phyloP scores from a whole-genome alignment of 2,329 filamentous ascomycete genomes.

The Canariomyces notabilis region DNA sequence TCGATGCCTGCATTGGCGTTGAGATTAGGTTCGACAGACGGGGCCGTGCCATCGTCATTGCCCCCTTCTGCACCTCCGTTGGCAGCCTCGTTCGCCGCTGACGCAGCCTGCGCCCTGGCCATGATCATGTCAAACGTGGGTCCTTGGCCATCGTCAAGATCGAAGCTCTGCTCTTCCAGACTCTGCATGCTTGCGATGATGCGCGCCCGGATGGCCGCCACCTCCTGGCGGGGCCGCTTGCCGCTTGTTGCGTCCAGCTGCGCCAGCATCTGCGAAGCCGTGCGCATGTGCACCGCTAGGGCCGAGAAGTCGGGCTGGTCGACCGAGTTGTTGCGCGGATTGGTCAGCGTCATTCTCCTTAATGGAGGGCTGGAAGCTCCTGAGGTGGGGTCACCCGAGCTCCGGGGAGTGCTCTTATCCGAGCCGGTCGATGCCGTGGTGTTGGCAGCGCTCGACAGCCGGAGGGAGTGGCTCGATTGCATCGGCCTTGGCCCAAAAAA shows the following conservation, averaged over 20 bases:
- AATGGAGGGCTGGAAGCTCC: constrained; percentile 62
- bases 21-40: constrained; percentile 46
- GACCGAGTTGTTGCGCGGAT: constrained; percentile 47
- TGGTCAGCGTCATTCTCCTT: constrained; percentile 53
- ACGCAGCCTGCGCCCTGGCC: constrained; percentile 58
- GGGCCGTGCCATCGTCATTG: constrained; percentile 41
- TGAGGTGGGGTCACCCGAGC: constrained; percentile 60
- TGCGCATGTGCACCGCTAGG: constrained; percentile 80
- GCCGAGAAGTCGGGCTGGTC: constrained; percentile 79
- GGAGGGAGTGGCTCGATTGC: constrained; percentile 38
- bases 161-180: constrained; percentile 79
- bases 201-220: constrained; percentile 76
- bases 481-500: constrained; percentile 25
- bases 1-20: constrained; percentile 71
- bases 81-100: constrained; percentile 30
- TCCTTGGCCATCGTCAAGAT: constrained; percentile 63
- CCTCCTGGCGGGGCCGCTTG: constrained; percentile 73
- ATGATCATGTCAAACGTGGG: constrained; percentile 82
- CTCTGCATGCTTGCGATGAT: constrained; percentile 90
- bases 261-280: constrained; percentile 80
- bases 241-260: constrained; percentile 76
- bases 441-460: constrained; percentile 53
- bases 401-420: constrained; percentile 61
- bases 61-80: constrained; percentile 44
- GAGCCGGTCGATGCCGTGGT: constrained; percentile 56